Evolutionary conservation across 208 protist species (phyloP), one percentile per base, ranked within the genome.

Genomic region (Borovskyia barvae): DNA sequence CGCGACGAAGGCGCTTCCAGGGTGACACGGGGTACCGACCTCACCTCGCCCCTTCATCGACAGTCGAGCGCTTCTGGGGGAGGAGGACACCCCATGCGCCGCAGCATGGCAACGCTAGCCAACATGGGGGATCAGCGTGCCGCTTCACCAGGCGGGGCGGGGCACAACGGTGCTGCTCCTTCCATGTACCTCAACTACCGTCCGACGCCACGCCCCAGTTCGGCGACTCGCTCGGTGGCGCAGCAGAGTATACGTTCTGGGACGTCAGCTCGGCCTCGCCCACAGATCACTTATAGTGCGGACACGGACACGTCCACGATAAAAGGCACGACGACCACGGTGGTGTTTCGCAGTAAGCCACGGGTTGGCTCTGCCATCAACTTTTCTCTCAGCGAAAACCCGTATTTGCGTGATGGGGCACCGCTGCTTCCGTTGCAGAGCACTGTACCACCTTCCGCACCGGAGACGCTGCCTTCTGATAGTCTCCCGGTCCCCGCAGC

Each of bases 281-380:
- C 78, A 56, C 73, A 76, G 32, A 88, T 85, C 29, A 62, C 55
- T 22, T 85, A 76, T 50, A 72, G 59, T n/a, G 50, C 39, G 11
- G 58, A 75, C 35, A 59, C 62, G 15, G 72, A 82, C 32, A 61
- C 65, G 25, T 53, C 66, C 0, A 72, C 57, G 9, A 73, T 90
- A 65, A 74, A 82, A 41, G 74, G 77, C 5, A 85, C 66, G 28
- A 88, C 82, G 12, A 75, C 87, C 17, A 92, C 80, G 14, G 82
- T 89, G 11, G 66, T 86, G 39, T 85, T 78, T 37, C 55, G 55
- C 52, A 50, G 41, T 5, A 32, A 58, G 15, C 32, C 43, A n/a
- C n/a, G 29, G 26, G 12, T 8, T 1, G 8, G 11, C 2, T 0
- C 15, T 20, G 4, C 24, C 15, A 0, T 14, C 12, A 2, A 43